Evolutionary conservation across 2,329 filamentous ascomycete genomes (phyloP), one percentile per base, ranked within the genome.

Genomic region (Helotiales sp.): DNA sequence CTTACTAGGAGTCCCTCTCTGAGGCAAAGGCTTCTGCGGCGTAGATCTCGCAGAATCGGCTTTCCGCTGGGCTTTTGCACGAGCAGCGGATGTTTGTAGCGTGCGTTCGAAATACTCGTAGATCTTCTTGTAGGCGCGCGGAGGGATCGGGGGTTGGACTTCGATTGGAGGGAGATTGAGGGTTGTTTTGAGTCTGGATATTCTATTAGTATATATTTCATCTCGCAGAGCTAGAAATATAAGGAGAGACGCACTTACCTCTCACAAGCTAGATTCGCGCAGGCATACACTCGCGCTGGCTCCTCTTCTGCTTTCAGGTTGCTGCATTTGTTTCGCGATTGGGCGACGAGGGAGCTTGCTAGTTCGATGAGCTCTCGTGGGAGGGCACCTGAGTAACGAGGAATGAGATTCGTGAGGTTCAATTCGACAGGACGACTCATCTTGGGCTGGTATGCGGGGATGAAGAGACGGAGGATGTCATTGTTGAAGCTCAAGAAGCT

Each of bases 261-360:
- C 66, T 93, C 91, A 70, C 93, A 98, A 19, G 95, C 95, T 59
- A 99, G 83, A 73, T 96, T 88, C 13, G 90, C 89, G 71, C 92
- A 96, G 3, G 88, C 89, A 72, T 95, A 95, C 4, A 84, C 81
- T 19, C 93, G 83, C n/a, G 88, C 91, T 63, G 95, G 86, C 72
- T 97, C 93, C 72, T 96, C 92, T 55, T 96, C 91, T 2, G 86
- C 81, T 71, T 92, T 96, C 53, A 97, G 79, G 15, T 83, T 88
- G 68, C 85, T 87, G 50, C 90, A 91, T 67, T 86, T 87, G 69
- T 86, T 85, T 31, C 90, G 85, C 12, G 91, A 96, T 73, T 95
- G 91, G 1, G 90, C 87, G 44, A 96, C 82, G 6, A 96, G 78
- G 8, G 88, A 91, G 52, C 81, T 79, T 1, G 91, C 86, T 9